These are phyloP conservation scores for Perilla frutescens DNA, from an alignment of 257 asterid species.

Conservation along the genomic window DNA sequence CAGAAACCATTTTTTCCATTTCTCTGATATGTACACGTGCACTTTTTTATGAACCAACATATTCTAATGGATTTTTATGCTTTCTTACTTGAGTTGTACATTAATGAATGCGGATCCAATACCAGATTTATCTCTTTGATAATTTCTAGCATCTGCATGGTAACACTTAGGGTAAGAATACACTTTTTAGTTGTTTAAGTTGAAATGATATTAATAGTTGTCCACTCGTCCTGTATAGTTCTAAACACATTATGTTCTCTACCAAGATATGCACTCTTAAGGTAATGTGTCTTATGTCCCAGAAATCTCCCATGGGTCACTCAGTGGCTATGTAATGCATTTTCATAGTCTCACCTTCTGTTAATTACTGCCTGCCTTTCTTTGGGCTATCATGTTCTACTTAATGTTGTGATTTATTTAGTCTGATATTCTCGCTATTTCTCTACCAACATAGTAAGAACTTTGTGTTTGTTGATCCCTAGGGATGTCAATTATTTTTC, in stretches of 20 bases:
- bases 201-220: not conserved
- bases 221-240: not conserved
- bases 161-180: not conserved
- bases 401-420: conserved; percentile 15
- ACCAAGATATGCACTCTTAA: not conserved
- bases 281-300: not conserved
- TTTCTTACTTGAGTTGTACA: conserved; percentile 11
- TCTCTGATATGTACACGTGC: not conserved
- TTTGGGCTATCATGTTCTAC: not conserved
- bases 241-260: not conserved
- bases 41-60: conserved; percentile 7
- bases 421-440: not conserved
- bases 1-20: not conserved
- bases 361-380: not conserved
- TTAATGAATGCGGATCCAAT: not conserved
- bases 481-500: not conserved
- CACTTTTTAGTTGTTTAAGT: not conserved
- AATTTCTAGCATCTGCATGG: not conserved
- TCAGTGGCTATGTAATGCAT: conserved; percentile 7
- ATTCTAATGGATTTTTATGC: not conserved
- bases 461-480: conserved; percentile 16
- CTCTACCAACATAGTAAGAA: not conserved
- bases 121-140: not conserved
- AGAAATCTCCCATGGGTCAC: conserved; percentile 3
- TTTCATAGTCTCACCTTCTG: conserved; percentile 4